Percentiles rank a stretch among this genome's conserved stretches.
These are phyloP conservation scores for Aureobasidium sp. DNA, from an alignment of 2,329 filamentous ascomycete genomes.

Conservation along the genomic window DNA sequence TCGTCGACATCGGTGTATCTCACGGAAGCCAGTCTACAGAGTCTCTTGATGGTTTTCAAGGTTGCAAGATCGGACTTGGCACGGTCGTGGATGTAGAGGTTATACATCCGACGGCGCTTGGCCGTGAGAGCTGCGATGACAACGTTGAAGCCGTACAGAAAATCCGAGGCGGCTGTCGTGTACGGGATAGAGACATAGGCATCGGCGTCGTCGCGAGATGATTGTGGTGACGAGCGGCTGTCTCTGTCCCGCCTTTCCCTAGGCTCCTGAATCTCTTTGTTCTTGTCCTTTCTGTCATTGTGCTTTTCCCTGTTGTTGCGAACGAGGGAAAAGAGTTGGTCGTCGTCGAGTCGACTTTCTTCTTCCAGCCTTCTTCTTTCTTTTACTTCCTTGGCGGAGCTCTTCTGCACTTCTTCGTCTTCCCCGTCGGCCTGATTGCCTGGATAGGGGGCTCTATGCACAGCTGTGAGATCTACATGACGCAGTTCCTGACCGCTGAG, in stretches of 20 bases:
- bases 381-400: background rate
- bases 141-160: slow-evolving; percentile 77
- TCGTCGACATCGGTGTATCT: slow-evolving; percentile 55
- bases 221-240: background rate
- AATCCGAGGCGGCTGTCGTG: slow-evolving; percentile 82
- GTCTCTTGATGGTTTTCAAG: slow-evolving; percentile 13
- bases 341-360: slow-evolving; percentile 4
- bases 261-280: slow-evolving; percentile 7
- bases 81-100: slow-evolving; percentile 59
- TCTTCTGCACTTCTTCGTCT: background rate
- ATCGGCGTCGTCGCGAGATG: background rate
- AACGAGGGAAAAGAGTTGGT: background rate
- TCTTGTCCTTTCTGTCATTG: slow-evolving; percentile 1
- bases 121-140: slow-evolving; percentile 72
- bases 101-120: slow-evolving; percentile 67
- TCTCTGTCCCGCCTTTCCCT: background rate
- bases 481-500: background rate
- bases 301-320: background rate
- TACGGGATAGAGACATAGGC: slow-evolving; percentile 49
- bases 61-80: slow-evolving; percentile 4
- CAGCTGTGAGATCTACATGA: background rate
- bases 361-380: slow-evolving; percentile 6
- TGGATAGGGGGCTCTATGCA: background rate
- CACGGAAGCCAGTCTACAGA: slow-evolving; percentile 24
- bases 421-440: background rate